phyloP scores from a whole-genome alignment of 345 rosid genomes.

The Isatis tinctoria region DNA sequence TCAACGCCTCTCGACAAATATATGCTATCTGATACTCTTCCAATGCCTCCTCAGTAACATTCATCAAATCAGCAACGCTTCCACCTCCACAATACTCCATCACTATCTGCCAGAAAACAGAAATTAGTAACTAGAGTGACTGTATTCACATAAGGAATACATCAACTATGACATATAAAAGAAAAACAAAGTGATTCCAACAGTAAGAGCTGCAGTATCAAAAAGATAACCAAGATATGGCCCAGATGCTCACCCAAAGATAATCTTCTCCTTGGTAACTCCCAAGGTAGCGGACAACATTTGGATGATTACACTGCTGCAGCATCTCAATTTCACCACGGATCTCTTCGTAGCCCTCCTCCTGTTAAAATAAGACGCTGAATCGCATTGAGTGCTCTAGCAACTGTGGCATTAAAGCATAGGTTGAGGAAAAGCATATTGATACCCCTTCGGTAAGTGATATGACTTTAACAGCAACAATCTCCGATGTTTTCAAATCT shows the following conservation, averaged over 20 bases:
- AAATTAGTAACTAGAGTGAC: constrained; percentile 25
- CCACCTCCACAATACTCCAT: constrained; percentile 99
- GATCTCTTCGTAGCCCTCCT: constrained; percentile 98
- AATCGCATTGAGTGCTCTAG: not conserved
- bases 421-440: constrained; percentile 1
- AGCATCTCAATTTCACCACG: constrained; percentile 99
- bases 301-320: constrained; percentile 96
- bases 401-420: not conserved
- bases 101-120: constrained; percentile 74
- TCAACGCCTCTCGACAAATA: constrained; percentile 87
- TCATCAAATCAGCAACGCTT: constrained; percentile 95
- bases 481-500: constrained; percentile 88
- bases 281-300: constrained; percentile 93
- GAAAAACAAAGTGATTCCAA: not conserved
- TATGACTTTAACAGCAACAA: constrained; percentile 95
- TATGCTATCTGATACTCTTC: constrained; percentile 98
- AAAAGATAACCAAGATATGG: constrained; percentile 2
- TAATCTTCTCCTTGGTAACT: constrained; percentile 99
- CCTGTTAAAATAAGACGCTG: constrained; percentile 43
- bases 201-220: not conserved
- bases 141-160: not conserved
- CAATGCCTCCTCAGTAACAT: constrained; percentile 78
- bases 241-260: constrained; percentile 69
- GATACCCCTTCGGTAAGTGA: constrained; percentile 90
- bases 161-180: not conserved